A percentile compares a stretch with the other conserved stretches of the same genome.
phyloP scores from a whole-genome alignment of 495 filamentous ascomycete species.

The Penicillium ucsense region DNA sequence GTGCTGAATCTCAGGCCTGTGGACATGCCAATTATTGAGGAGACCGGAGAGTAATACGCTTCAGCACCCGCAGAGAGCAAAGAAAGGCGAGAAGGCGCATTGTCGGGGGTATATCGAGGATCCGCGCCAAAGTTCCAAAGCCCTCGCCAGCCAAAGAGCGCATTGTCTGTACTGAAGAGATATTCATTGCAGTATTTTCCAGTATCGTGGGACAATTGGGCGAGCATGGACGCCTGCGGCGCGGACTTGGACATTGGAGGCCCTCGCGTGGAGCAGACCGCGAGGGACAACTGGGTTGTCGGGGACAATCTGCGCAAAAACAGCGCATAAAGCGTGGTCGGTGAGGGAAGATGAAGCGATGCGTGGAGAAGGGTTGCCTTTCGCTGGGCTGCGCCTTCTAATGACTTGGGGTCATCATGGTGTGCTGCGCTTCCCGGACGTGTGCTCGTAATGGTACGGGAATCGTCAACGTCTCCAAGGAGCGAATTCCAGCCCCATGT shows the following conservation, averaged over 20 bases:
- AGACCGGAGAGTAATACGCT: constrained; percentile 85
- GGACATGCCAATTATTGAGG: constrained; percentile 78
- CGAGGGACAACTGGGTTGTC: constrained; percentile 67
- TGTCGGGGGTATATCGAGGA: constrained; percentile 35
- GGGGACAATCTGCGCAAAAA: constrained; percentile 75
- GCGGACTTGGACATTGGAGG: constrained; percentile 33
- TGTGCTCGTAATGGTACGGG: constrained; percentile 7
- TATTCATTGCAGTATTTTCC: constrained; percentile 87
- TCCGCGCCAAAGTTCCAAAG: constrained; percentile 92
- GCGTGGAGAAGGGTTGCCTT: constrained; percentile 75
- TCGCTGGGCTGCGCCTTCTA: constrained; percentile 15
- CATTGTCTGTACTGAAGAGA: constrained; percentile 85
- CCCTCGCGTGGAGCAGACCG: constrained; percentile 67
- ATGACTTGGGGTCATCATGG: constrained; percentile 3
- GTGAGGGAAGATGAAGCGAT: constrained; percentile 69
- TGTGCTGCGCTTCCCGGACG: not conserved
- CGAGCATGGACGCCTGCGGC: constrained; percentile 46
- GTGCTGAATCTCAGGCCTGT: constrained; percentile 83
- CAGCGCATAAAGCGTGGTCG: constrained; percentile 75
- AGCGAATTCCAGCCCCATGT: constrained; percentile 27
- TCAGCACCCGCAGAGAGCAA: constrained; percentile 79
- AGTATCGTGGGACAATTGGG: constrained; percentile 75
- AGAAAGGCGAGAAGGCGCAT: constrained; percentile 19
- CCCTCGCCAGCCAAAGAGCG: constrained; percentile 75
- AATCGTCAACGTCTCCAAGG: constrained; percentile 17